Conservation (phyloP, 2,329 filamentous ascomycete species). For the Arthroderma sp. region DNA sequence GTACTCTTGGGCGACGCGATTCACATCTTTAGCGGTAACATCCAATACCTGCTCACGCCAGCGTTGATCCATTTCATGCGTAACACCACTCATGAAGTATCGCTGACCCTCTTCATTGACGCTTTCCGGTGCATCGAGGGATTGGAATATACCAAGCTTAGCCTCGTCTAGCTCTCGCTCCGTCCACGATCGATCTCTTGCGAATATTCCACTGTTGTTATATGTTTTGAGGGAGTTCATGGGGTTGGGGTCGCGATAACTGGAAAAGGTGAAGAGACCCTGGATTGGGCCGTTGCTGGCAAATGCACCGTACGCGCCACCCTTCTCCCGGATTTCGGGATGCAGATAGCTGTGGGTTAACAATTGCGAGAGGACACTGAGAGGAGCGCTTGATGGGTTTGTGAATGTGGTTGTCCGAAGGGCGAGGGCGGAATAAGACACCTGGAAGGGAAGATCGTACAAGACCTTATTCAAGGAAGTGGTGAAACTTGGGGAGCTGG, state of each 20-base stretch:
- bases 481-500: slow-evolving; percentile 14
- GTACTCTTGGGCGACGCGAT: slow-evolving; percentile 67
- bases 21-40: slow-evolving; percentile 68
- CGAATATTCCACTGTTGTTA: slow-evolving; percentile 69
- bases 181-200: slow-evolving; percentile 66
- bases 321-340: slow-evolving; percentile 95
- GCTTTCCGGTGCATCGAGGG: slow-evolving; percentile 73
- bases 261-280: slow-evolving; percentile 87
- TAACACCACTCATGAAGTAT: slow-evolving; percentile 71
- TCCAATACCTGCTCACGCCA: slow-evolving; percentile 76
- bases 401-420: slow-evolving; percentile 76
- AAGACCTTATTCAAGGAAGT: slow-evolving; percentile 54
- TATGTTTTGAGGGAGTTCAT: slow-evolving; percentile 78
- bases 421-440: slow-evolving; percentile 81
- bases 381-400: slow-evolving; percentile 58
- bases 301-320: slow-evolving; percentile 87
- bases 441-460: slow-evolving; percentile 90
- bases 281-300: slow-evolving; percentile 69
- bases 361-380: slow-evolving; percentile 80
- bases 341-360: slow-evolving; percentile 94
- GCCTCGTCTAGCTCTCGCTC: slow-evolving; percentile 84
- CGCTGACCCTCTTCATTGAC: slow-evolving; percentile 81
- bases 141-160: slow-evolving; percentile 88
- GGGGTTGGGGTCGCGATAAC: slow-evolving; percentile 92
- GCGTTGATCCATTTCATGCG: slow-evolving; percentile 76